Percentiles rank a stretch among this genome's conserved stretches.
phyloP scores from a whole-genome alignment of 1,284 basidiomycete species.

The Trametes hirsuta region DNA sequence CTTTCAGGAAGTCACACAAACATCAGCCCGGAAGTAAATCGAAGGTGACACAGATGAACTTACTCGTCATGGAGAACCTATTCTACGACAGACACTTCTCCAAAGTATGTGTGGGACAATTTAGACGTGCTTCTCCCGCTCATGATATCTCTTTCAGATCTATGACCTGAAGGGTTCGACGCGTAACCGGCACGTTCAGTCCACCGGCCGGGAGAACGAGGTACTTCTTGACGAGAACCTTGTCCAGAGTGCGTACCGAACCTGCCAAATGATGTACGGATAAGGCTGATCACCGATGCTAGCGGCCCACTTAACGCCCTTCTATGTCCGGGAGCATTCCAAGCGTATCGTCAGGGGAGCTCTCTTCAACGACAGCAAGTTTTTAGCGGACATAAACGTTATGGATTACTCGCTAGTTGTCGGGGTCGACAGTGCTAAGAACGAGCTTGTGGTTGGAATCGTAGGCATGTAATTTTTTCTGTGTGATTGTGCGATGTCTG shows the following conservation, averaged over 20 bases:
- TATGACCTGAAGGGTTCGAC: constrained; percentile 96
- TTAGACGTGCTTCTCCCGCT: not conserved
- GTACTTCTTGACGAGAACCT: constrained; percentile 94
- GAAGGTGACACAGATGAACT: constrained; percentile 90
- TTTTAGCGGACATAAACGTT: constrained; percentile 93
- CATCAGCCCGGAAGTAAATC: constrained; percentile 64
- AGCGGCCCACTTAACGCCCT: constrained; percentile 78
- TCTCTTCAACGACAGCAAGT: constrained; percentile 93
- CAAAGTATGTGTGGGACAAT: constrained; percentile 54
- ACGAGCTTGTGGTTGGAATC: constrained; percentile 94
- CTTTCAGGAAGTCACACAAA: constrained; percentile 83
- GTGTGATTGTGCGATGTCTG: constrained; percentile 16
- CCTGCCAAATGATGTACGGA: not conserved
- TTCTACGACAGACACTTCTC: constrained; percentile 91
- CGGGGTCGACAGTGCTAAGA: constrained; percentile 84
- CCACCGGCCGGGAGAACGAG: constrained; percentile 90
- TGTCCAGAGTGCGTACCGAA: constrained; percentile 65
- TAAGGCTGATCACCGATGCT: constrained; percentile 7
- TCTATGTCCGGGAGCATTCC: constrained; percentile 94
- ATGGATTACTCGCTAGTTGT: constrained; percentile 99
- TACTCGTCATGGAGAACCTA: constrained; percentile 97
- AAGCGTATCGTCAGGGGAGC: constrained; percentile 92
- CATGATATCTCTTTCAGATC: constrained; percentile 53
- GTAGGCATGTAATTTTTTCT: constrained; percentile 65
- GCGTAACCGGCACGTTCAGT: constrained; percentile 88